A percentile compares a stretch with the other conserved stretches of the same genome.
These are phyloP conservation scores for Persicaria tinctoria DNA, from an alignment of 148 eudicot genomes.

Conservation along the genomic window DNA sequence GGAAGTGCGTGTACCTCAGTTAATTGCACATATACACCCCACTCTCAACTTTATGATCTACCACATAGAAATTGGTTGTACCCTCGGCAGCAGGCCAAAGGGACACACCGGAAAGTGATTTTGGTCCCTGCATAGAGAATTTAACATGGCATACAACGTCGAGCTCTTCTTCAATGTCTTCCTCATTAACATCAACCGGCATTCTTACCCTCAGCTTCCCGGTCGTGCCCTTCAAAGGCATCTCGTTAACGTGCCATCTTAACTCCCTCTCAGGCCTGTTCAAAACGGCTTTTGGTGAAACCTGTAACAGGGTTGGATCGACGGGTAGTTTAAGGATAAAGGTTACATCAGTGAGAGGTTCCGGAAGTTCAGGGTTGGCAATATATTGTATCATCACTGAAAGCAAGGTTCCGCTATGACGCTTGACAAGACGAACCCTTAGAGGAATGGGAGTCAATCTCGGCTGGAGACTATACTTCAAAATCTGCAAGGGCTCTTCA, in stretches of 20 bases:
- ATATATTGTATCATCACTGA: conserved; percentile 91
- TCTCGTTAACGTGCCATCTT: conserved; percentile 83
- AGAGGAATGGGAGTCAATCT: conserved; percentile 74
- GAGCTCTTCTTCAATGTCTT: conserved; percentile 65
- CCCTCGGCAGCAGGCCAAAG: conserved; percentile 83
- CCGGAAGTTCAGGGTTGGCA: conserved; percentile 74
- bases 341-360: conserved; percentile 64
- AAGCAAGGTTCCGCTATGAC: conserved; percentile 77
- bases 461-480: conserved; percentile 75
- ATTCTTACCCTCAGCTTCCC: conserved; percentile 78
- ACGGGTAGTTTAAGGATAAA: conserved; percentile 75
- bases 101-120: conserved; percentile 73
- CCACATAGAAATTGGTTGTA: conserved; percentile 63
- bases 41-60: conserved; percentile 66
- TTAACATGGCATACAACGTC: conserved; percentile 72
- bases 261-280: conserved; percentile 79
- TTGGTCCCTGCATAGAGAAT: conserved; percentile 51
- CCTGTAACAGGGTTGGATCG: conserved; percentile 70
- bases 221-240: conserved; percentile 73
- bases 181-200: conserved; percentile 73
- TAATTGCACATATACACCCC: conserved; percentile 73
- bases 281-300: conserved; percentile 87
- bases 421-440: conserved; percentile 73
- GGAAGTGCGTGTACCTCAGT: conserved; percentile 15
- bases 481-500: conserved; percentile 64